Base-by-base conservation (phyloP, 2,329 filamentous ascomycete genomes). In the Colletotrichum sp. region DNA sequence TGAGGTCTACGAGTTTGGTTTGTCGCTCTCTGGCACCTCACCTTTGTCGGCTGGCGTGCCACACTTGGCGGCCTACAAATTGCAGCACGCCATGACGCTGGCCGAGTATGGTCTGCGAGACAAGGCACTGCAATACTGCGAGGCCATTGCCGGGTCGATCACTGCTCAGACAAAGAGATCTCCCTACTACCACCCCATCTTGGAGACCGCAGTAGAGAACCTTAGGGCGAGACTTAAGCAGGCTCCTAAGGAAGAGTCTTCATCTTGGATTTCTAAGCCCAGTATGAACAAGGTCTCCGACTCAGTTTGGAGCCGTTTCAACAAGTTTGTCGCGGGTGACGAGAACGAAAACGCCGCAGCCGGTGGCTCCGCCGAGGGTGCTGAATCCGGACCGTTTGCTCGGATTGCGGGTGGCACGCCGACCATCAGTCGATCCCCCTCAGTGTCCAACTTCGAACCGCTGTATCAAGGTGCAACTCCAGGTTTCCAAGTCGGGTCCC, bases 201-300 rank as follows among this genome's bases (percentile, higher is more conserved):
- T 99, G 60, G 92, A 97, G 77, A 88, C 90, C 13, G 91, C 93
- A 34, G 90, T 99, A 9, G 96, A 98, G 75, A 96, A 99, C 82
- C 89, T 99, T 36, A 92, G 91, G 82, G 94, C 93, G 78, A 93
- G 96, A 75, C 87, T 99, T 52, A 96, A 94, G 79, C 95, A 97
- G 83, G 94, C 96, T 21, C 95, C 96, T 14, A 95, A 94, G 81
- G 95, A 97, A 79, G 93, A 91, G 71, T 93, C 93, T 8, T 93
- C 92, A 24, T 96, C 96, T 3, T 98, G 96, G 95, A 97, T 99
- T 68, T 94, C 95, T 2, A 98, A 97, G 84, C 96, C 96, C 8
- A 98, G 93, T 83, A 98, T 99, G 91, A 96, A 98, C 84, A 98
- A 98, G 85, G 95, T 99, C 1, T 97, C 96, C 3, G 96, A 94